Evolutionary conservation across 1,284 basidiomycete genomes (phyloP), one percentile per base, ranked within the genome.

Genomic region (Cutaneotrichosporon daszewskae): DNA sequence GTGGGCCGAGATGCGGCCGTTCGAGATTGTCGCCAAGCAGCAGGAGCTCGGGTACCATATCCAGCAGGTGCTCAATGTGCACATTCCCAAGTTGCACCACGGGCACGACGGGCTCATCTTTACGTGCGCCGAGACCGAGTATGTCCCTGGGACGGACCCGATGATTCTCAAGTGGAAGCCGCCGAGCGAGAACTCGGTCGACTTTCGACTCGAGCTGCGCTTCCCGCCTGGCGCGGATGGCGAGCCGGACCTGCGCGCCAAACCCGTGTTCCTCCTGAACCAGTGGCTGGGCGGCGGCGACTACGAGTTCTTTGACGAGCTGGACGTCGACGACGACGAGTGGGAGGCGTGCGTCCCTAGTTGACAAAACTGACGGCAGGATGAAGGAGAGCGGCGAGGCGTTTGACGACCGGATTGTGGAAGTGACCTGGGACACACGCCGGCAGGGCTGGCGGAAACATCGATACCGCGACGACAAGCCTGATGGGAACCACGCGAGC

Each of bases 151-250:
- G 0, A 98, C 95, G 10, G 94, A 98, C 64, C 71, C 73, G 6
- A 88, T 89, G 54, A 92, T 98, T 54, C 71, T 96, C 58, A 99
- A 99, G 69, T 99, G 95, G 95, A 99, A 99, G 71, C 92, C 94
- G 1, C 91, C 95, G 3, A 87, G 85, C 3, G 95, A 98, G 63
- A 99, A 99, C 69, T 91, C 90, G 4, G 86, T 98, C 62, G 95
- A 99, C 70, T 98, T 98, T 75, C 89, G 89, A 65, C 82, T 98
- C 12, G 78, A 92, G 40, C 76, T 99, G 16, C 82, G 88, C 27
- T 99, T 98, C 66, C 91, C 94, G 2, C 81, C 89, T 3, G 68
- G 71, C 23, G 34, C 41, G 3, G 71, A 73, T 23, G 58, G 69
- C 7, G 70, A 81, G 58, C 85, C 88, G 0, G 90, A 98, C 61